These are phyloP conservation scores for Vicia villosa DNA, from an alignment of 306 rosid genomes.

Conservation along the genomic window DNA sequence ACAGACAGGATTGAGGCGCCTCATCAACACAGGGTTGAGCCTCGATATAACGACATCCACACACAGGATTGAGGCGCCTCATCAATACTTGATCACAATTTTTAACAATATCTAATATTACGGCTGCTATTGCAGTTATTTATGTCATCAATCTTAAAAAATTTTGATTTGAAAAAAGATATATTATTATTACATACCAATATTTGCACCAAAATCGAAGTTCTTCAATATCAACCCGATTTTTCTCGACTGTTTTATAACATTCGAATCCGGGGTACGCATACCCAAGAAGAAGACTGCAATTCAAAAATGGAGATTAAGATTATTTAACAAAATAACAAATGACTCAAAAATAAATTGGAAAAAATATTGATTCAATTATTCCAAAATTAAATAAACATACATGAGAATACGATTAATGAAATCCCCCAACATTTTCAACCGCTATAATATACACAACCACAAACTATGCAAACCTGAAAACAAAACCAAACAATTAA, in stretches of 20 bases:
- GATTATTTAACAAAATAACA: not conserved
- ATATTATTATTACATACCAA: slow-evolving; percentile 55
- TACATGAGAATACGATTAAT: slow-evolving; percentile 77
- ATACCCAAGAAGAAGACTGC: slow-evolving; percentile 74
- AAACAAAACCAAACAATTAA: slow-evolving; percentile 33
- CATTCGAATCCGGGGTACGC: slow-evolving; percentile 95
- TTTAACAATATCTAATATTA: not conserved
- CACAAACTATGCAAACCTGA: slow-evolving; percentile 40
- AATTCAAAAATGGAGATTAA: slow-evolving; percentile 15
- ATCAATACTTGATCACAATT: not conserved
- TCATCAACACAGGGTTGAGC: too few species aligned
- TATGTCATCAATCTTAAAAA: not conserved
- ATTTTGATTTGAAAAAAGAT: not conserved
- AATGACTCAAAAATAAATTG: not conserved
- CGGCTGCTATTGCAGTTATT: not conserved
- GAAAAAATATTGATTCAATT: not conserved
- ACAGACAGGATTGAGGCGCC: too few species aligned
- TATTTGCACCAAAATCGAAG: slow-evolving; percentile 97
- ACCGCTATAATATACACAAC: slow-evolving; percentile 11
- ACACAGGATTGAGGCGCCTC: too few species aligned
- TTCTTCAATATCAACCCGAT: slow-evolving; percentile 63
- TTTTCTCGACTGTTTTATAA: slow-evolving; percentile 74
- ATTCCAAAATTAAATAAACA: slow-evolving; percentile 17
- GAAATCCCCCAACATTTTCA: slow-evolving; percentile 80
- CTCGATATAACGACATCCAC: not conserved